Evolutionary conservation across 768 basidiomycete species (phyloP), one percentile per base, ranked within the genome.

Genomic region (Termitomyces sp.): DNA sequence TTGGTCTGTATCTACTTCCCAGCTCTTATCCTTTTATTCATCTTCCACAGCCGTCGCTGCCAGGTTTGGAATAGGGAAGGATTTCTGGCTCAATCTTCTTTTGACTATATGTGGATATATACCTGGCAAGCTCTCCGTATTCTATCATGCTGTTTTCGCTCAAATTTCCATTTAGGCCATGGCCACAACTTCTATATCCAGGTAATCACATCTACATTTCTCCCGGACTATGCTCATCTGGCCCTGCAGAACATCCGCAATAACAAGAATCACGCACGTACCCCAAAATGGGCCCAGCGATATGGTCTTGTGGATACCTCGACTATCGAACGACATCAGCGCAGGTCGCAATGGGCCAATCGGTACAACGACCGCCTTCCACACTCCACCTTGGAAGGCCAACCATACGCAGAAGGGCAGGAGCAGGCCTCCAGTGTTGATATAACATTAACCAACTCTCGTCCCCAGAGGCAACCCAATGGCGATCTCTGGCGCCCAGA

Each of bases 221-320:
- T 48, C 44, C 33, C 20, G 20, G 23, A 22, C 32, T 10, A 9
- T 53, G 27, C 58, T 45, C 43, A 61, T 40, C 16, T 18, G 18
- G 54, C n/a, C 46, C 25, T 51, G 20, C 67, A 98, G 86, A 97
- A 97, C 71, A 85, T 98, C 60, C 80, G 95, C 53, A 98, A 97
- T 74, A 98, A 98, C 77, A 92, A 95, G 78, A 95, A 84, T 63
- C 82, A 90, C 66, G 77, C 80, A 13, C 85, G 95, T 41, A 97
- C 95, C n/a, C 95, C 95, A 18, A 95, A 97, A 71, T 98, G 95
- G 95, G 88, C 88, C 0, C 78, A 90, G 70, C 82, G 88, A 59
- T 92, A 92, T 68, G 95, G 95, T 36, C 88, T 98, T 42, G 84
- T 98, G 58, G 85, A 94, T 68, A 86, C 83, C 22, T 76, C 85